Percentiles rank a stretch among this genome's conserved stretches.
These are phyloP conservation scores for Venustampulla echinocandica DNA, from an alignment of 495 filamentous ascomycete genomes.

Conservation along the genomic window DNA sequence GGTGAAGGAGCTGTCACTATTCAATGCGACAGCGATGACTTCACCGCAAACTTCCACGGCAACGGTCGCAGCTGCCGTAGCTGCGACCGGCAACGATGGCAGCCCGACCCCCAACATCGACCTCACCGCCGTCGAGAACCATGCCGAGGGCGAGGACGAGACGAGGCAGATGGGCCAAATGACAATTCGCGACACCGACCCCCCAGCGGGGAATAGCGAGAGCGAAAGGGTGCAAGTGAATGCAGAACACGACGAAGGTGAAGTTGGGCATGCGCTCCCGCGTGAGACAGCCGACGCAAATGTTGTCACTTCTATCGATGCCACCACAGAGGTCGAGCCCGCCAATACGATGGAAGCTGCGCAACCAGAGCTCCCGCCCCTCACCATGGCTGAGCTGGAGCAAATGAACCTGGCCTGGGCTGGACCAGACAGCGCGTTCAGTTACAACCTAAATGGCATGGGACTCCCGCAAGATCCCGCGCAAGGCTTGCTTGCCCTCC, in stretches of 20 bases:
- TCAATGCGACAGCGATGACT: conserved; percentile 26
- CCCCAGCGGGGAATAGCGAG: conserved; percentile 2
- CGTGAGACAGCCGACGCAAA: background rate
- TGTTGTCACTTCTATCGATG: background rate
- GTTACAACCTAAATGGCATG: background rate
- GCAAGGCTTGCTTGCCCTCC: conserved; percentile 6
- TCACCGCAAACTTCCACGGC: conserved; percentile 13
- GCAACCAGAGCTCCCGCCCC: background rate
- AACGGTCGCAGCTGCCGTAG: conserved; percentile 7
- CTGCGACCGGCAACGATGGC: conserved; percentile 9
- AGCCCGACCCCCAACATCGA: conserved; percentile 1
- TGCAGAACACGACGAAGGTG: background rate
- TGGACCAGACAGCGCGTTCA: background rate
- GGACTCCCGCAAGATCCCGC: background rate
- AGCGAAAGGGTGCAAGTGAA: background rate
- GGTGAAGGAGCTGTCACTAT: conserved; percentile 26
- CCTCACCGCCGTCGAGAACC: conserved; percentile 5
- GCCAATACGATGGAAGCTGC: background rate
- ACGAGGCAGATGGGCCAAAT: background rate
- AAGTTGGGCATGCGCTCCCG: background rate
- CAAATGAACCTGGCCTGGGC: background rate
- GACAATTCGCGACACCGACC: background rate
- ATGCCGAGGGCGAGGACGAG: background rate
- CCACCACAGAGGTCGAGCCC: background rate
- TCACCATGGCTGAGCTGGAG: background rate